Base-by-base conservation (phyloP, 805 yeast species). In the Millerozyma acaciae region DNA sequence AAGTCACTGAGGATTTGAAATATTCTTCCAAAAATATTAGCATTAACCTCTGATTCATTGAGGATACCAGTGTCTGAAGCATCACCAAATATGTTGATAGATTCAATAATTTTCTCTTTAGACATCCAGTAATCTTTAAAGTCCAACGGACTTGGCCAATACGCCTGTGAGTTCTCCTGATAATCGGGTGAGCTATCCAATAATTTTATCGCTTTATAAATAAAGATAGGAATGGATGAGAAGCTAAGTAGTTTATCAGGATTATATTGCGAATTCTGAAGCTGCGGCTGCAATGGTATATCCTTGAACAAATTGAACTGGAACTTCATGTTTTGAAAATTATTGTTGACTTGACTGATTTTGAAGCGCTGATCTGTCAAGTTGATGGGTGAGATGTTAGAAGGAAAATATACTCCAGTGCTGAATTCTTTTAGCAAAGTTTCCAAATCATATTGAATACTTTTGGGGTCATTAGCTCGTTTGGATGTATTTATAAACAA, bases 321-420 rank as follows among this genome's bases (percentile, higher is more conserved):
- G 20, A 48, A 45, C 35, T 51, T 60, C 33, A 67, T 47, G 38
- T 64, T 65, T 34, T 67, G 73, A 33, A 54, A 61, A 27, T 52
- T 55, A 26, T 55, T 60, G 34, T 53, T 55, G 12, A 54, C 39
- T 28, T 53, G 62, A 18, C 49, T 42, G 3, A 58, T 45, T 33
- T 49, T 49, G 25, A 40, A 39, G 19, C 48, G 54, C 17, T 44
- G 43, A 13, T 44, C 48, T 13, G 40, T 26, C 26, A 54, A 37
- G 16, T 45, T 45, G 4, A 52, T 54, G 1, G 68, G 64, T 1
- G 62, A 50, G 9, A 58, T 41, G 12, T 43, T 46, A 2, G 66
- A 53, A 1, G 73, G 69, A 20, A 59, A 58, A 40, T 60, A 67
- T 5, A 66, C 54, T 1, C 73, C 73, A 5, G 68, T 53, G 33